These are phyloP conservation scores for Hypoxylon sp. DNA, from an alignment of 2,329 filamentous ascomycete genomes.

Conservation along the genomic window DNA sequence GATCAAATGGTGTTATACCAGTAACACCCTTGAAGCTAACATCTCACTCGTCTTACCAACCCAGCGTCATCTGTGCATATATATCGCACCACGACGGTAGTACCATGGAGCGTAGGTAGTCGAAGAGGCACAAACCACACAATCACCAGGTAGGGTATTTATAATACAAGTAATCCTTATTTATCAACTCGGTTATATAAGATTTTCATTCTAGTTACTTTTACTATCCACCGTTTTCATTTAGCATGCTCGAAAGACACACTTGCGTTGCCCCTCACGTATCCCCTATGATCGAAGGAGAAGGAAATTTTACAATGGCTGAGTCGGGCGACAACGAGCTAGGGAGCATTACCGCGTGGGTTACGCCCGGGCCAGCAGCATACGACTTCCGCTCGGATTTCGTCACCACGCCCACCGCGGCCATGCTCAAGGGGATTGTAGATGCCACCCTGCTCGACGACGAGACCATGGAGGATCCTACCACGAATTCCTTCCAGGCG, in stretches of 20 bases:
- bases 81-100: not conserved
- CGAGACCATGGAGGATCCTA: slow-evolving; percentile 83
- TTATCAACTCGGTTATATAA: no score
- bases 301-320: not conserved
- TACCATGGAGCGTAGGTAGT: not conserved
- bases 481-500: slow-evolving; percentile 79
- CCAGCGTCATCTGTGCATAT: not conserved
- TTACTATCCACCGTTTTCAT: not conserved
- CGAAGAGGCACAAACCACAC: no score
- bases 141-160: no score
- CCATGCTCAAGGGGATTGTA: slow-evolving; percentile 13
- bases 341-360: slow-evolving; percentile 1
- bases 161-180: no score
- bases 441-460: slow-evolving; percentile 67
- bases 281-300: not conserved
- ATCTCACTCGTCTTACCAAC: slow-evolving; percentile 4
- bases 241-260: no score
- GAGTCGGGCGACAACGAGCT: not conserved
- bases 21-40: not conserved
- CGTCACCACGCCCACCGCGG: slow-evolving; percentile 4
- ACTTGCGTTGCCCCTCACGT: not conserved
- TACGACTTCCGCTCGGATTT: slow-evolving; percentile 18
- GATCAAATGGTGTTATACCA: not conserved
- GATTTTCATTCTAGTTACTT: no score
- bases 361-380: not conserved